Base-by-base conservation (phyloP, 176 grass and related monocot species). In the Juncus inflexus region DNA sequence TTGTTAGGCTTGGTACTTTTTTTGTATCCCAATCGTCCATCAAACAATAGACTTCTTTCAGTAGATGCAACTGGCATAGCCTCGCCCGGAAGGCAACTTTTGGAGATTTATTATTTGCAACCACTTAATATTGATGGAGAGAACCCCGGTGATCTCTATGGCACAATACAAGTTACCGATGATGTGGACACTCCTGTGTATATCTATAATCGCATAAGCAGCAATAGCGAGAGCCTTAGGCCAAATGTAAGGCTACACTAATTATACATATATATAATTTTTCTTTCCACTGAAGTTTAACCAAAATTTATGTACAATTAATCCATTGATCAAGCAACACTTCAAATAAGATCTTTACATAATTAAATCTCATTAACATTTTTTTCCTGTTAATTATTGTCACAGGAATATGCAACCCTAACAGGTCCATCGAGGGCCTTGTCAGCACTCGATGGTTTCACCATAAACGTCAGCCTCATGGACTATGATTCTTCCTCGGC, bases 131-230 rank as follows among this genome's bases (percentile, higher is more conserved):
- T 74, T 37, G 70, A 74, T 39, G 58, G 58, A 4, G 56, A 74
- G 55, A 73, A 73, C 41, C 69, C 69, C 1, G 69, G 69, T 42
- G 69, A 73, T 73, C 69, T 73, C 45, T 73, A 73, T 61, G 69
- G 69, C 1, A 73, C 7, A 61, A 61, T 73, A 28, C 55, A 16
- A 35, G 9, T 74, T 8, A 55, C 61, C 47, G 70, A 61, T 6
- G 56, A 11, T 4, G 19, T 61, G 3, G 6, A 8, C 6, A 62
- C 39, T 3, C 37, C 70, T 45, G 13, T 59, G 35, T 62, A 50
- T 15, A 74, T 74, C 37, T 61, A 59, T 60, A 42, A 13, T 60
- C 52, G 68, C 28, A 72, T 3, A 6, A 72, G 1, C 36, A 14
- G 36, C 40, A 72, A 72, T 7, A 16, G 3, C 10, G 4, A 56